Evolutionary conservation across 2,329 filamentous ascomycete species (phyloP), one percentile per base, ranked within the genome.

Genomic region (Paraphoma sp.): DNA sequence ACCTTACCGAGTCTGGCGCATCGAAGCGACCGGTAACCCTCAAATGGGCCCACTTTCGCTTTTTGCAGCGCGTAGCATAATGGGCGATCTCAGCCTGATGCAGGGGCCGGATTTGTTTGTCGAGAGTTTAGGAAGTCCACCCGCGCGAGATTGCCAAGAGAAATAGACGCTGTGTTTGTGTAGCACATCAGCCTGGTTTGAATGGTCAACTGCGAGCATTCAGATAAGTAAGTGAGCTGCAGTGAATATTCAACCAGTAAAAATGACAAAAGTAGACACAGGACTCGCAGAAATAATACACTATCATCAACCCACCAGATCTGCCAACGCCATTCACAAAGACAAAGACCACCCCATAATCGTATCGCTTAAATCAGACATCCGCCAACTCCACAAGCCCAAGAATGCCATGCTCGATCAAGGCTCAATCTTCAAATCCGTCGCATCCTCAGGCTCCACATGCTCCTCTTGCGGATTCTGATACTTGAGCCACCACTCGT

Each of bases 1-100:
- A 55, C 60, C 65, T 54, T 63, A 44, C 68, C 62, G 17, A 16
- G 58, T 69, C 31, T 43, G 68, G 69, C 40, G 46, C 48, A 8
- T 45, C 51, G 53, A 61, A 58, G 62, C 62, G 60, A 46, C 30
- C 43, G 52, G 44, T 46, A 51, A 40, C 28, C 44, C 23, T 36
- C 2, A 49, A 53, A 55, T 54, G 53, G 43, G 57, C 52, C 57
- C 41, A 60, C 31, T 29, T 44, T 48, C 40, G 38, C 43, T 9
- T 44, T 43, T 49, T 62, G 51, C 57, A 57, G 36, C 23, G 29
- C 38, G 50, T 38, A 42, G 42, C 45, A 54, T 47, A 48, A 17
- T 45, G 44, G 17, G 38, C 18, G 38, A 48, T 33, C 17, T 51
- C 56, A 57, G 58, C 51, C 60, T 56, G 48, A 51, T 48, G 55